Percentiles rank a stretch among this genome's conserved stretches.
Evolutionary conservation across 1,284 basidiomycete species (phyloP).

Genomic region (Salmacisia buchloeana): DNA sequence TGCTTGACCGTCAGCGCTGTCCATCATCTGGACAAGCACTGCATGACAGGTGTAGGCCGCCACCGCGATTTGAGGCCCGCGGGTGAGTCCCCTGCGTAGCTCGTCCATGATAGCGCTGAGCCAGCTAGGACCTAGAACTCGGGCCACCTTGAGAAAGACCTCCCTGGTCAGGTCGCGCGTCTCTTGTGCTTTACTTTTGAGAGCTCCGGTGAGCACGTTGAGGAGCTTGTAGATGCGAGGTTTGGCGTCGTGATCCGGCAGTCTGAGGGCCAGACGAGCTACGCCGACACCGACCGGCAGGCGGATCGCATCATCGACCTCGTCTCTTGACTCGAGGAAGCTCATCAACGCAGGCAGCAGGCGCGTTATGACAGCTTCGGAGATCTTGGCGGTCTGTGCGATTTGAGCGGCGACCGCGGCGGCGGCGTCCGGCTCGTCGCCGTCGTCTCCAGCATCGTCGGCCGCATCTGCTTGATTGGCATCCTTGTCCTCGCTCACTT

Average conservation of each 20-base stretch:
- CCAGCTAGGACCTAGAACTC: constrained; percentile 68
- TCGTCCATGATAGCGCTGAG: constrained; percentile 72
- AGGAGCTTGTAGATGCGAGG: constrained; percentile 71
- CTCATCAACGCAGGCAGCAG: constrained; percentile 45
- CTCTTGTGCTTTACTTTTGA: constrained; percentile 88
- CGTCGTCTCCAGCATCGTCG: constrained; percentile 59
- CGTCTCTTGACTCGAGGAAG: constrained; percentile 62
- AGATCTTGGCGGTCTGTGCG: constrained; percentile 55
- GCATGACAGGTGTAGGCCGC: constrained; percentile 80
- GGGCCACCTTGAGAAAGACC: constrained; percentile 74
- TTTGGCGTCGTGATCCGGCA: constrained; percentile 60
- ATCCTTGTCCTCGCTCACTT: constrained; percentile 12
- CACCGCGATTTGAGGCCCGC: constrained; percentile 91
- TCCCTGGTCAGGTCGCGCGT: constrained; percentile 83
- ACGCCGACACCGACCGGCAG: constrained; percentile 79
- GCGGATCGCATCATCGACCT: constrained; percentile 65
- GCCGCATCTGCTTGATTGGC: constrained; percentile 8
- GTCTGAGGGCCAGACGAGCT: constrained; percentile 72
- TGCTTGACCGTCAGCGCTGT: neutral
- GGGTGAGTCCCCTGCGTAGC: constrained; percentile 71
- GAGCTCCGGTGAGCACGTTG: constrained; percentile 76
- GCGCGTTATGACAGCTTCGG: constrained; percentile 66
- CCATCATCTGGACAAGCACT: constrained; percentile 63
- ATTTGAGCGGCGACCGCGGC: neutral
- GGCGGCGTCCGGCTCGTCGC: constrained; percentile 31